Conservation (phyloP, 768 basidiomycete genomes). For the Xerocomellus dryophilus region DNA sequence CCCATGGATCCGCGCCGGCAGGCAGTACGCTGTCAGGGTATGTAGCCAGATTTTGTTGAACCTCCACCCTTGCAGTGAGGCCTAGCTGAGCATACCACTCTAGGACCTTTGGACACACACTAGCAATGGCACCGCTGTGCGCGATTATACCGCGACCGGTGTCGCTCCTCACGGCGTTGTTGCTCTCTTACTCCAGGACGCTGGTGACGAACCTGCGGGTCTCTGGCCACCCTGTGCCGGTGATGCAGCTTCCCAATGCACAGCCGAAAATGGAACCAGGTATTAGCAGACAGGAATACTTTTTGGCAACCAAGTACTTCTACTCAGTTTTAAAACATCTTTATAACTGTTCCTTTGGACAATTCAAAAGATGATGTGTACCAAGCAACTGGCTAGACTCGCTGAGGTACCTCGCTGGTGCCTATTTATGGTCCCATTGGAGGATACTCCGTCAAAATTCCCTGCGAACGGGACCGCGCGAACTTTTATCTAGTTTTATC, state of each 20-base stretch:
- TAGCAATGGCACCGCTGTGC: slow-evolving; percentile 60
- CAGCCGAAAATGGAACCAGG: slow-evolving; percentile 53
- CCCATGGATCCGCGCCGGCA: slow-evolving; percentile 65
- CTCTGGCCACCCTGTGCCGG: slow-evolving; percentile 53
- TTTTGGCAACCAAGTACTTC: background rate
- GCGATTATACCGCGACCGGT: slow-evolving; percentile 45
- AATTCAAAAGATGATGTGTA: background rate
- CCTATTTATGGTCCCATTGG: background rate
- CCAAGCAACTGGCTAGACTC: too few species aligned
- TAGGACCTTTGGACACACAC: slow-evolving; percentile 75
- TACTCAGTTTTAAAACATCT: background rate
- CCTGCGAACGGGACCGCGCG: too few species aligned
- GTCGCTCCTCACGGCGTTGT: slow-evolving; percentile 65
- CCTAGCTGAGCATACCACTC: background rate
- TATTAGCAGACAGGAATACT: slow-evolving; percentile 13
- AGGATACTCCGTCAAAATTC: too few species aligned
- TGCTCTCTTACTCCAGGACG: slow-evolving; percentile 61
- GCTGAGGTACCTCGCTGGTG: too few species aligned
- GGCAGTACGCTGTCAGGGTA: slow-evolving; percentile 60
- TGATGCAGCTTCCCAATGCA: slow-evolving; percentile 48
- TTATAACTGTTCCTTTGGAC: too few species aligned
- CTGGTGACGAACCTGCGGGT: slow-evolving; percentile 63
- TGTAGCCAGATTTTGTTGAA: slow-evolving; percentile 15
- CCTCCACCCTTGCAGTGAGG: too few species aligned
- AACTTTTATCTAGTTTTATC: too few species aligned